A percentile compares a stretch with the other conserved stretches of the same genome.
Conservation (phyloP, 2,329 filamentous ascomycete species). For the Fusarium praegraminearum region DNA sequence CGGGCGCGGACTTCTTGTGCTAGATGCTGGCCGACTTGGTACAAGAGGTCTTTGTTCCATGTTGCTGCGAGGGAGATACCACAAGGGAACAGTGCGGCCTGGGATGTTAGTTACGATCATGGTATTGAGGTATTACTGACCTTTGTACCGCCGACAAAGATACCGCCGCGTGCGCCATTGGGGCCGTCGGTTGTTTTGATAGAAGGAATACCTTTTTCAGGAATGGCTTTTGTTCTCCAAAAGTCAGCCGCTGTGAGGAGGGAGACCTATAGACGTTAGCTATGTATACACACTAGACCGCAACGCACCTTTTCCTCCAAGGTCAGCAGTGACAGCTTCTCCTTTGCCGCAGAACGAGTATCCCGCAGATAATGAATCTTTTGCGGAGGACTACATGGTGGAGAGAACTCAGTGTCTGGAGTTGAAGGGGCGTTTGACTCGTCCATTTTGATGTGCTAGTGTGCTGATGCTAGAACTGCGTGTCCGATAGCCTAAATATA, state of each 20-base stretch:
- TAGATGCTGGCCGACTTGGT: slow-evolving; percentile 76
- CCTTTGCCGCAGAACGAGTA: slow-evolving; percentile 57
- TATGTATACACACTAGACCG: background rate
- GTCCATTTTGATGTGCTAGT: slow-evolving; percentile 29
- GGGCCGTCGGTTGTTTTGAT: slow-evolving; percentile 77
- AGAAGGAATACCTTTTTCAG: slow-evolving; percentile 71
- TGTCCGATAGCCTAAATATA: background rate
- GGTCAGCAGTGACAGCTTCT: slow-evolving; percentile 65
- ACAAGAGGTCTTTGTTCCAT: slow-evolving; percentile 79
- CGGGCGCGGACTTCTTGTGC: slow-evolving; percentile 79
- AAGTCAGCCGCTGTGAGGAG: slow-evolving; percentile 73
- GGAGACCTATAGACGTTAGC: slow-evolving; percentile 60
- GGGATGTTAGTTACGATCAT: background rate
- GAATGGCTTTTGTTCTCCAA: slow-evolving; percentile 75
- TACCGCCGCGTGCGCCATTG: slow-evolving; percentile 75
- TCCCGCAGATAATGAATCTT: slow-evolving; percentile 53
- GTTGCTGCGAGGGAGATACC: slow-evolving; percentile 83
- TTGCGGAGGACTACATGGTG: slow-evolving; percentile 58
- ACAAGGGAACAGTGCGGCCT: slow-evolving; percentile 83
- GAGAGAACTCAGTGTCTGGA: slow-evolving; percentile 63
- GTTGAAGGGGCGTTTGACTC: slow-evolving; percentile 53
- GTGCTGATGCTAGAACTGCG: background rate
- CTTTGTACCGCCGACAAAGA: slow-evolving; percentile 76
- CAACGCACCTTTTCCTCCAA: slow-evolving; percentile 67
- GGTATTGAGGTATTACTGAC: slow-evolving; percentile 49